Conservation (phyloP, 106 monocot genomes). For the Acorus gramineus region DNA sequence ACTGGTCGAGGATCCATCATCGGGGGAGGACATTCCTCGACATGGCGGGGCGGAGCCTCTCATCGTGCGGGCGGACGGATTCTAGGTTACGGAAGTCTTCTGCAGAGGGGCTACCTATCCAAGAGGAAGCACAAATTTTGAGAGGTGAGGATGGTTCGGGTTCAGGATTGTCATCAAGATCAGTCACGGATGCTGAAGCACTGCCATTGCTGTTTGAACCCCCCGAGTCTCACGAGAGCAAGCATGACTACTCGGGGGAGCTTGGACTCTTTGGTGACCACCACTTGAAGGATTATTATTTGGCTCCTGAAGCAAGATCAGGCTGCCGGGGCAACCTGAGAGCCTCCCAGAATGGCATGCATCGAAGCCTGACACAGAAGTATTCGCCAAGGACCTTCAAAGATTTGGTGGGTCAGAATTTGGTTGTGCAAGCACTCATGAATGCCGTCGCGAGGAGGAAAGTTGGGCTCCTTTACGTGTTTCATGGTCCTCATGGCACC, state of each 20-base stretch:
- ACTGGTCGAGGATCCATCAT: constrained; percentile 93
- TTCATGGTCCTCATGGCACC: constrained; percentile 91
- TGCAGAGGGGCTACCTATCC: too few species aligned
- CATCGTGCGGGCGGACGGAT: constrained; percentile 73
- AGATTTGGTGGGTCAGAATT: constrained; percentile 87
- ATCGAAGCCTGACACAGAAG: constrained; percentile 66
- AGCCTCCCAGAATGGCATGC: constrained; percentile 24
- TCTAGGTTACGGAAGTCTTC: constrained; percentile 32
- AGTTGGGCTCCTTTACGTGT: constrained; percentile 76
- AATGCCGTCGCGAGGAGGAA: constrained; percentile 73
- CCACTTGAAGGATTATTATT: constrained; percentile 42
- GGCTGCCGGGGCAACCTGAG: constrained; percentile 12
- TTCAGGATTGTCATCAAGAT: constrained; percentile 16
- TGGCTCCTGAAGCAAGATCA: constrained; percentile 41
- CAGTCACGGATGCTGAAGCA: constrained; percentile 64
- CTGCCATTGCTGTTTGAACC: constrained; percentile 61
- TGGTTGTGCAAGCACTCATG: constrained; percentile 86
- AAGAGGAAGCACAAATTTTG: too few species aligned
- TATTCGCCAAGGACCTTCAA: constrained; percentile 84
- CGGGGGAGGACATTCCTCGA: constrained; percentile 73
- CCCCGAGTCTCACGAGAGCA: constrained; percentile 35
- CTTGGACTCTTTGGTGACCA: constrained; percentile 52
- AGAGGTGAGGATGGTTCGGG: too few species aligned
- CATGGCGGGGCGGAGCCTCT: constrained; percentile 77
- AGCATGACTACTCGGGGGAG: constrained; percentile 48